A percentile compares a stretch with the other conserved stretches of the same genome.
Conservation (phyloP, 179 eudicot species). For the Carnegiea gigantea region DNA sequence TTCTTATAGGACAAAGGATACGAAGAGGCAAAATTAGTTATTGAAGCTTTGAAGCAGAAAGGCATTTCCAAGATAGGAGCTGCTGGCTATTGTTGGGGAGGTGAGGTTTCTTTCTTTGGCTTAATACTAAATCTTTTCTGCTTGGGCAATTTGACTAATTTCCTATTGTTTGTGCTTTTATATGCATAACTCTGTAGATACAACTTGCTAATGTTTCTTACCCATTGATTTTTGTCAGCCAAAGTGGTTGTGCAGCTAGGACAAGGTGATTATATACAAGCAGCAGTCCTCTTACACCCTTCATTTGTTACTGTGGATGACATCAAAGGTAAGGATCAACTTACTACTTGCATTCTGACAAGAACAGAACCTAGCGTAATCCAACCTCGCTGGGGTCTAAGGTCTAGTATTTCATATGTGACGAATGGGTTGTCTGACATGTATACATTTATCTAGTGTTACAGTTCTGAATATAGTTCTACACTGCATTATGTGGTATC, state of each 20-base stretch:
- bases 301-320: conserved; percentile 66
- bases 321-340: conserved; percentile 44
- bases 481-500: neutral
- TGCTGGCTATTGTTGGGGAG: conserved; percentile 83
- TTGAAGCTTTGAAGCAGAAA: conserved; percentile 53
- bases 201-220: neutral
- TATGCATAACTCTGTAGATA: neutral
- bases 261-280: conserved; percentile 48
- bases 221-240: conserved; percentile 37
- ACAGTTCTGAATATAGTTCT: neutral
- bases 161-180: neutral
- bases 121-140: neutral
- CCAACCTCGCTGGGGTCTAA: no score
- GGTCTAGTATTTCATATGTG: no score
- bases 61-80: conserved; percentile 68
- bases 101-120: conserved; percentile 32
- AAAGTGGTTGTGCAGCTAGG: conserved; percentile 69
- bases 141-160: neutral
- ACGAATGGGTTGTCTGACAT: neutral
- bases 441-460: neutral
- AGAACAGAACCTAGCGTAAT: no score
- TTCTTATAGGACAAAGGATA: conserved; percentile 49
- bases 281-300: conserved; percentile 67
- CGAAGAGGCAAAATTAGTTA: conserved; percentile 56
- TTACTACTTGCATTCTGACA: no score